Evolutionary conservation across 345 rosid genomes (phyloP).

Genomic region (Draba incana): DNA sequence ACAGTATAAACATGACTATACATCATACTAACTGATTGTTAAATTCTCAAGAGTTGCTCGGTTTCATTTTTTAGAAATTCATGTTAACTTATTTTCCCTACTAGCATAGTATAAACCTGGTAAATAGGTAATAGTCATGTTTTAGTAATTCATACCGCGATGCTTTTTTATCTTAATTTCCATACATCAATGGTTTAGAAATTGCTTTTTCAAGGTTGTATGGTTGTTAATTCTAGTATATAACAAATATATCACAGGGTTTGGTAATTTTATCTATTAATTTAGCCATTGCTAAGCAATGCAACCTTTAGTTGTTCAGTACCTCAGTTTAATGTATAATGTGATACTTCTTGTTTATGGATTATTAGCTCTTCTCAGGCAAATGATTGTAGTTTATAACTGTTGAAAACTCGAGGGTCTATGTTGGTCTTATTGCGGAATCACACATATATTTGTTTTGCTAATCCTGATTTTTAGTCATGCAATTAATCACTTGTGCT

Average conservation of each 20-base stretch:
- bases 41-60: neutral
- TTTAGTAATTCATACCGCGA: neutral
- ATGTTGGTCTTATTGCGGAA: neutral
- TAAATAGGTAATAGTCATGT: neutral
- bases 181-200: neutral
- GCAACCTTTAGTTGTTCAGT: neutral
- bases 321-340: neutral
- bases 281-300: neutral
- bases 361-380: slow-evolving; percentile 7
- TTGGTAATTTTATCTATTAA: neutral
- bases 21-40: neutral
- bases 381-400: slow-evolving; percentile 3
- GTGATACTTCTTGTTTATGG: neutral
- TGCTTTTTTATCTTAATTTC: neutral
- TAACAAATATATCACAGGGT: slow-evolving; percentile 1
- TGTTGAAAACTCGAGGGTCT: neutral
- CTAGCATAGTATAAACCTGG: slow-evolving; percentile 3
- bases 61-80: slow-evolving; percentile 5
- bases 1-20: neutral
- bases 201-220: neutral
- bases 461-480: slow-evolving; percentile 5
- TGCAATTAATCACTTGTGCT: slow-evolving; percentile 8
- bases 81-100: neutral
- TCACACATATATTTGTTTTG: neutral
- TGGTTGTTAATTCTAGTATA: neutral